Base-by-base conservation (phyloP, 257 asterid genomes). In the Solanum gandarillasii region DNA sequence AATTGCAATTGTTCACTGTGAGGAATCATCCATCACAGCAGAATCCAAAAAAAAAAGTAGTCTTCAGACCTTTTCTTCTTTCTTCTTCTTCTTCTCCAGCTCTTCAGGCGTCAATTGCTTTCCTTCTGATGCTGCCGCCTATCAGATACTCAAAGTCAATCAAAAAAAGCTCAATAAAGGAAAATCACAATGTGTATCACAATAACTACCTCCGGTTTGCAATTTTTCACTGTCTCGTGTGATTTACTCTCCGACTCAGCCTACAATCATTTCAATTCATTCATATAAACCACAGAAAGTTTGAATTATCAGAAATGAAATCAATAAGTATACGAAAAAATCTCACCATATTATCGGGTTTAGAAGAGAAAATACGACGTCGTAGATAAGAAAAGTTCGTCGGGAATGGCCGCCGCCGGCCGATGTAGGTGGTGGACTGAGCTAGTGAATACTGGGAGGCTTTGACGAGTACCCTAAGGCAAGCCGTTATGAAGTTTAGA, bases 41-140 rank as follows among this genome's bases (percentile, higher is more conserved):
- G 43, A 72, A 34, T 11, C 39, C 10, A 31, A 72, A 34, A 2
- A 16, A 16, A 18, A 32, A 34, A 7, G 41, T 71, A 71, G 16
- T 20, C 25, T 72, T 34, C 83, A 52, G 72, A 97, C 99, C 98
- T 97, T 97, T 82, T 95, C 99, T 79, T 97, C 98, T 86, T 94
- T 97, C 94, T 94, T 97, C 98, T 92, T 94, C 94, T 97, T 96
- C 95, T 92, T 95, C 25, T 96, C 99, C 7, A 94, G 92, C 76
- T 92, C 98, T 87, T 93, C 98, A 1, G 95, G 94, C 55, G 98
- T 95, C 81, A 93, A 90, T 39, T 81, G 92, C 13, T 87, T 91
- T 55, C 90, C 84, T 36, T 94, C 98, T 90, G 93, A 89, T 73
- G 93, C 58, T 38, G 81, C 73, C 12, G 87, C 65, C 65, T 79